These are phyloP conservation scores for Xylaria sp. DNA, from an alignment of 2,329 filamentous ascomycete species.

Conservation along the genomic window DNA sequence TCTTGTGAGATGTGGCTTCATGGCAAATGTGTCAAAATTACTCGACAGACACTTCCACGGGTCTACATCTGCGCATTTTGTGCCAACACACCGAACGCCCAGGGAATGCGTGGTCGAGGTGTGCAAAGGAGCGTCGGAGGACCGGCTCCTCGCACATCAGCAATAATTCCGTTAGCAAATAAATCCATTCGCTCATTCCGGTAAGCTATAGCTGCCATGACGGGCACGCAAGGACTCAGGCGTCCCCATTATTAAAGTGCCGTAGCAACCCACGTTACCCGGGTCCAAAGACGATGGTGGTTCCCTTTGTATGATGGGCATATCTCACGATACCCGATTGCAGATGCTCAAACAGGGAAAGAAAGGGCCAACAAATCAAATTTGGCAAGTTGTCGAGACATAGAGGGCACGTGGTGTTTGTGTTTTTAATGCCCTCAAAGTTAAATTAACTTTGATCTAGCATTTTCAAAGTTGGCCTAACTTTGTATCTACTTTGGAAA, in stretches of 20 bases:
- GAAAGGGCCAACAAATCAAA: constrained; percentile 11
- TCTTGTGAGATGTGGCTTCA: constrained; percentile 74
- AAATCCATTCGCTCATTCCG: constrained; percentile 59
- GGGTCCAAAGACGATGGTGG: constrained; percentile 19
- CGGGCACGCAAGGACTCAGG: not conserved
- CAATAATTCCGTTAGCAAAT: constrained; percentile 56
- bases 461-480: not conserved
- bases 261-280: not conserved
- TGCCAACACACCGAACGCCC: constrained; percentile 66
- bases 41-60: constrained; percentile 63
- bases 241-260: not conserved
- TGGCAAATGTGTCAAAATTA: constrained; percentile 70
- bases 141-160: constrained; percentile 44
- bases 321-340: constrained; percentile 29
- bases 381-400: constrained; percentile 16
- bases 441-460: constrained; percentile 4
- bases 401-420: constrained; percentile 10
- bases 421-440: constrained; percentile 2
- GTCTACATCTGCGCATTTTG: constrained; percentile 74
- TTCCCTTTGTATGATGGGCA: constrained; percentile 28
- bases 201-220: constrained; percentile 42
- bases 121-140: constrained; percentile 50
- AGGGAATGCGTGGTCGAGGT: constrained; percentile 60
- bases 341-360: constrained; percentile 17
- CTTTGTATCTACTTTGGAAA: not conserved